Evolutionary conservation across 306 rosid species (phyloP).

Genomic region (Malus fusca): DNA sequence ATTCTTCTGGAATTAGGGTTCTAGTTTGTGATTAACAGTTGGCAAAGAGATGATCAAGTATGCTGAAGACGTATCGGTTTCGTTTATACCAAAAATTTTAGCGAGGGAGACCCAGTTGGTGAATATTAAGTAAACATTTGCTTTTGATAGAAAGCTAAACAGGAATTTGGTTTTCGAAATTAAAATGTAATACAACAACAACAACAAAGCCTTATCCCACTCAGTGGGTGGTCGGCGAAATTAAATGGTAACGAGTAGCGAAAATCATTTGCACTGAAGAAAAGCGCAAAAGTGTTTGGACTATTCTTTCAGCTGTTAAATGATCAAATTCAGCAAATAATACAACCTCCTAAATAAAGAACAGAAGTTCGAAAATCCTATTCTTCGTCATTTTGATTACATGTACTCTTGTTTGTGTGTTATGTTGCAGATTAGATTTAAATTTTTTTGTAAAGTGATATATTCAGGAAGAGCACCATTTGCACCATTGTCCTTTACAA

Average conservation of each 20-base stretch:
- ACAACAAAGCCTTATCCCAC: too few species aligned
- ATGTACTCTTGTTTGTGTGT: background rate
- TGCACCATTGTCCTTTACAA: background rate
- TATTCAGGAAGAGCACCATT: background rate
- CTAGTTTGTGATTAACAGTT: background rate
- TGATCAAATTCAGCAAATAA: background rate
- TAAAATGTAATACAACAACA: too few species aligned
- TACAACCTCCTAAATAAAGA: background rate
- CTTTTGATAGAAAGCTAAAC: background rate
- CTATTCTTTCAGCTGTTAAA: background rate
- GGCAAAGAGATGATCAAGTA: background rate
- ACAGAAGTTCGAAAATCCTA: background rate
- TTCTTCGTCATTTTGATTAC: background rate
- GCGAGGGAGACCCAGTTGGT: background rate
- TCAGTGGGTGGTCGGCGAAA: background rate
- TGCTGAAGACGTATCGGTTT: background rate
- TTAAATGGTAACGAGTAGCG: background rate
- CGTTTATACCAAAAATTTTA: background rate
- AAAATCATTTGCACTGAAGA: background rate
- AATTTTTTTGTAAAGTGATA: background rate
- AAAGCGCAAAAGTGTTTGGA: background rate
- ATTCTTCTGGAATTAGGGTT: background rate
- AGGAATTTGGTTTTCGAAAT: background rate
- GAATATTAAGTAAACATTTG: background rate
- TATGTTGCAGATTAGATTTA: background rate